Conservation (phyloP, 2,329 filamentous ascomycete species). For the Clarireedia hainanense region DNA sequence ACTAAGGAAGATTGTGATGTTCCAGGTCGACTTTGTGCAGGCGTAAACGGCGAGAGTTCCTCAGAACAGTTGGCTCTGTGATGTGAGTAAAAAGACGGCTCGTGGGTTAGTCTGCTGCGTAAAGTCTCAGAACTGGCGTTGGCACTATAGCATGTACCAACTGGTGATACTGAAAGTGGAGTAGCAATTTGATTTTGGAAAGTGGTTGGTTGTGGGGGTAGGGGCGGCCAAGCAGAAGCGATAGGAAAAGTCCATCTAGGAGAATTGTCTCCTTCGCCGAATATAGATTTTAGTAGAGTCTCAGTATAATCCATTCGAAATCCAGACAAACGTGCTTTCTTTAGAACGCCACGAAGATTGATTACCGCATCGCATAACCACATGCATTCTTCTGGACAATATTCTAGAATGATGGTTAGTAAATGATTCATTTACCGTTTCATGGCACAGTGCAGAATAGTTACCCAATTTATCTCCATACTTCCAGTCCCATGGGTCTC, state of each 20-base stretch:
- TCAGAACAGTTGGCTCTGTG: not conserved
- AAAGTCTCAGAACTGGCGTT: not conserved
- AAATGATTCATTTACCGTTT: not conserved
- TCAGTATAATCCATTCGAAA: slow-evolving; percentile 14
- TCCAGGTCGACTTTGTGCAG: not conserved
- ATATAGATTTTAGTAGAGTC: slow-evolving; percentile 12
- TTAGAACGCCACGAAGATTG: slow-evolving; percentile 13
- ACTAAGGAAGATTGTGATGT: slow-evolving; percentile 3
- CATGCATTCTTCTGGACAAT: slow-evolving; percentile 14
- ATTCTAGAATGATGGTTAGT: slow-evolving; percentile 2
- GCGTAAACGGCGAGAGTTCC: not conserved
- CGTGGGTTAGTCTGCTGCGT: not conserved
- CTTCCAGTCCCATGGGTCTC: not conserved
- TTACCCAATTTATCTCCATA: not conserved
- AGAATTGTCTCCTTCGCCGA: slow-evolving; percentile 4
- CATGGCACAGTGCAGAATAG: not conserved
- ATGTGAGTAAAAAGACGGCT: slow-evolving; percentile 1
- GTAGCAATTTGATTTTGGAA: not conserved
- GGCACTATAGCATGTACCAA: not conserved
- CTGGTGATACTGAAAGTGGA: not conserved
- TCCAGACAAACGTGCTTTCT: slow-evolving; percentile 16
- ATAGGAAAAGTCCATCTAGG: not conserved
- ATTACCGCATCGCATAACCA: slow-evolving; percentile 12
- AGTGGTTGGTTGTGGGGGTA: not conserved
- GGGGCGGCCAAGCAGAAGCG: slow-evolving; percentile 12